Percentiles rank a stretch among this genome's conserved stretches.
These are phyloP conservation scores for Salix arbutifolia DNA, from an alignment of 345 rosid genomes.

Conservation along the genomic window DNA sequence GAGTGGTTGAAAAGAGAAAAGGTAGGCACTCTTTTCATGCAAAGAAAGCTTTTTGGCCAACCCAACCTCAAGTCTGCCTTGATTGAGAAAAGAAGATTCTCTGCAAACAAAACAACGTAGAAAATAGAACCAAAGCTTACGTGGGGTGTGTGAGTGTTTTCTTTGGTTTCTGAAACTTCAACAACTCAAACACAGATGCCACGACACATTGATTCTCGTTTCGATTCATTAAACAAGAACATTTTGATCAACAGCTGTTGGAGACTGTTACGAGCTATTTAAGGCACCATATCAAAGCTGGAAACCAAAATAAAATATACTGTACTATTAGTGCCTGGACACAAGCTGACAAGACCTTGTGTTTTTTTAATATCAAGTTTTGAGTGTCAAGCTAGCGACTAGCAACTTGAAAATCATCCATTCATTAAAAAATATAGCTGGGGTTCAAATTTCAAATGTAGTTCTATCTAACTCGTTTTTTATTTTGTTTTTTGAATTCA, in stretches of 20 bases:
- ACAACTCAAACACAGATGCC: constrained; percentile 17
- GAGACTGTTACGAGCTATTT: constrained; percentile 9
- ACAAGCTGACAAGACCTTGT: background rate
- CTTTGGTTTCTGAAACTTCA: constrained; percentile 10
- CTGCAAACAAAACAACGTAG: constrained; percentile 32
- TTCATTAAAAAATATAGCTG: too few species aligned
- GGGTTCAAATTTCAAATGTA: too few species aligned
- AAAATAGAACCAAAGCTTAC: constrained; percentile 25
- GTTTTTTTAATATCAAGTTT: background rate
- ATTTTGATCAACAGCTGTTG: constrained; percentile 2
- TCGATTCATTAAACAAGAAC: constrained; percentile 5
- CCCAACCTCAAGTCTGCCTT: constrained; percentile 4
- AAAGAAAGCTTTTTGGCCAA: constrained; percentile 22
- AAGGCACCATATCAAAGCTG: constrained; percentile 3
- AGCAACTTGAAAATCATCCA: too few species aligned
- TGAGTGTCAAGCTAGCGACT: background rate
- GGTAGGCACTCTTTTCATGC: constrained; percentile 20
- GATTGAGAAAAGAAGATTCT: constrained; percentile 33
- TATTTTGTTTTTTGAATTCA: too few species aligned
- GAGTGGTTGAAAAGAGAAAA: constrained; percentile 54
- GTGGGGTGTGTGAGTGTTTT: background rate
- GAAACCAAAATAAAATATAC: background rate
- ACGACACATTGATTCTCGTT: constrained; percentile 32
- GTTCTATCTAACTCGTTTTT: too few species aligned
- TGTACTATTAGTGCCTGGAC: background rate